A percentile compares a stretch with the other conserved stretches of the same genome.
Conservation (phyloP, 495 filamentous ascomycete genomes). For the Hamigera avellanea region DNA sequence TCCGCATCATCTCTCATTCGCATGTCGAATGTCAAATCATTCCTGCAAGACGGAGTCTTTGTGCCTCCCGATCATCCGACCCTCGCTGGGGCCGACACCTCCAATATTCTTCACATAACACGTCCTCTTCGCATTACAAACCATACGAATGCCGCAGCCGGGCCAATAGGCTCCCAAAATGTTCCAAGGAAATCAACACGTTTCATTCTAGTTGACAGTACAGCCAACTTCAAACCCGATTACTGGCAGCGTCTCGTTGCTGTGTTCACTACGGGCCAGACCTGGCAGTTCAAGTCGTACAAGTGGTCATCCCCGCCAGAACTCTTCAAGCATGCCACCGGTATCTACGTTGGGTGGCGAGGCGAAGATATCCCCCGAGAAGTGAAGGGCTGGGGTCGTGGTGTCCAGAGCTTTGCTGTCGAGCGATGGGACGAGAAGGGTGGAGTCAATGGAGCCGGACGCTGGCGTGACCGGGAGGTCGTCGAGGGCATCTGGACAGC, state of each 20-base stretch:
- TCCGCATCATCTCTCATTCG: constrained; percentile 94
- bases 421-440: constrained; percentile 65
- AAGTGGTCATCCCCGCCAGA: constrained; percentile 87
- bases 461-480: constrained; percentile 88
- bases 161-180: constrained; percentile 11
- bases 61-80: constrained; percentile 60
- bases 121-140: constrained; percentile 56
- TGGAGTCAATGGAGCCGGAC: constrained; percentile 41
- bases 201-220: constrained; percentile 88
- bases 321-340: constrained; percentile 76
- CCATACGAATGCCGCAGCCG: constrained; percentile 15
- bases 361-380: constrained; percentile 68
- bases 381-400: constrained; percentile 75
- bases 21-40: constrained; percentile 92
- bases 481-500: constrained; percentile 87
- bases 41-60: constrained; percentile 80
- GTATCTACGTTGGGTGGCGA: constrained; percentile 84
- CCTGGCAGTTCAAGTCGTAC: constrained; percentile 98
- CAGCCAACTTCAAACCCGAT: constrained; percentile 91
- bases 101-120: constrained; percentile 73
- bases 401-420: constrained; percentile 59
- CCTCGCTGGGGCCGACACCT: constrained; percentile 41
- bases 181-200: constrained; percentile 62
- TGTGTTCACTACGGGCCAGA: constrained; percentile 95
- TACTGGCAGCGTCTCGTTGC: constrained; percentile 96